Evolutionary conservation across 257 asterid species (phyloP), one percentile per base, ranked within the genome.

Genomic region (Capsicum rhomboideum): DNA sequence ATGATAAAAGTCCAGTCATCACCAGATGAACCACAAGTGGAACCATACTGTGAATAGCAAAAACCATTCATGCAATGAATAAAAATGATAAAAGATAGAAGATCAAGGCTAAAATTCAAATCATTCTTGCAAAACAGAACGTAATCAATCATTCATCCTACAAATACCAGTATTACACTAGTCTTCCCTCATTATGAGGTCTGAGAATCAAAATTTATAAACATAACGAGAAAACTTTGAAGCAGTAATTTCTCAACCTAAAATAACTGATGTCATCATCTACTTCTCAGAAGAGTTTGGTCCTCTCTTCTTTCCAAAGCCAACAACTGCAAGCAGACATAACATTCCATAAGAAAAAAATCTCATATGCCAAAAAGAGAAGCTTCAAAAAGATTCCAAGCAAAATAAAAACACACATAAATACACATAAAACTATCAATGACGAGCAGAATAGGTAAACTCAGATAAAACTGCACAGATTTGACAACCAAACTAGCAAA

Each of bases 201-300:
- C 83, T 29, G 61, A 46, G 11, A 79, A 66, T 78, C 83, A 84
- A 61, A 85, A 59, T 49, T 78, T 83, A 31, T 83, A 63, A 44
- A 49, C 85, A 80, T 75, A 34, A 80, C 10, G 49, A 53, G 83
- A 81, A 18, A 26, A 21, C 83, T 75, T 16, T 49, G 59, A 75
- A 12, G 71, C 75, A 83, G 84, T 74, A 71, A 78, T 56, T 78
- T 46, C 40, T 61, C 78, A 66, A 72, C 66, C 88, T 78, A 87
- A 17, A 53, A 18, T 50, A 78, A 75, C 86, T 29, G 67, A 67
- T 23, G 63, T 69, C 28, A 59, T 77, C 44, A 28, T 87, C 82
- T 90, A 93, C 93, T 92, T 94, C 90, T 92, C 97, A 0, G 96
- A 92, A 20, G 98, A 93, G 90, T 94, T 94, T 7, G 98, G 97